Base-by-base conservation (phyloP, 495 filamentous ascomycete species). In the Chlorociboria aeruginascens region DNA sequence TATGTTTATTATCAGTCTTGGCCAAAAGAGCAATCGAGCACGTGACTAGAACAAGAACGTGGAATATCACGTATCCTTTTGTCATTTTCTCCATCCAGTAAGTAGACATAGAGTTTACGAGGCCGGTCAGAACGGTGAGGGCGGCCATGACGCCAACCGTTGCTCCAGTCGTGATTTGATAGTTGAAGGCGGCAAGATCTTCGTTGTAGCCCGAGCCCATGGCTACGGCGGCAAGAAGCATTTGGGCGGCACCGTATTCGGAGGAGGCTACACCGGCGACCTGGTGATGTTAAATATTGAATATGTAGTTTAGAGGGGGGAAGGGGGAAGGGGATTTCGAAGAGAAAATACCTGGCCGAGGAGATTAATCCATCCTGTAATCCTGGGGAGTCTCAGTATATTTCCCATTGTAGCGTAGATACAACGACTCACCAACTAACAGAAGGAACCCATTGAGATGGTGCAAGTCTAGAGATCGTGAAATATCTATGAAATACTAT, bases 361-460 rank as follows among this genome's bases (percentile, higher is more conserved):
- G 2, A 85, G 69, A 51, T 82, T 84, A 58, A 83, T 69, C 76
- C 81, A 85, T 0, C 81, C 81, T 6, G 60, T 69, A 25, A 76
- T 61, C 72, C 73, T 56, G 25, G 3, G n/a, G 13, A n/a, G 7
- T 39, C 8, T 30, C 16, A 43, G 40, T 31, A 48, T 16, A n/a
- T 29, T 7, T 11, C 8, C 12, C 1, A 6, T 2, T 6, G 8
- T 16, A 76, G 20, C 66, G 66, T 52, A 69, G 60, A 13, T 71
- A 54, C 1, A 71, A 64, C 2, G 71, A 36, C 54, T 40, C 28
- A 56, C 55, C 55, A 57, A 35, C 50, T 53, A 8, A 57, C 33
- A 7, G 50, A 44, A 8, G 55, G 43, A 32, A 57, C 55, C 55
- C 71, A 67, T 2, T 59, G 49, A 17, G 63, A 58, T 0, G 70